Evolutionary conservation across 2,329 filamentous ascomycete genomes (phyloP).

Genomic region (Chrysoporthe puriensis): DNA sequence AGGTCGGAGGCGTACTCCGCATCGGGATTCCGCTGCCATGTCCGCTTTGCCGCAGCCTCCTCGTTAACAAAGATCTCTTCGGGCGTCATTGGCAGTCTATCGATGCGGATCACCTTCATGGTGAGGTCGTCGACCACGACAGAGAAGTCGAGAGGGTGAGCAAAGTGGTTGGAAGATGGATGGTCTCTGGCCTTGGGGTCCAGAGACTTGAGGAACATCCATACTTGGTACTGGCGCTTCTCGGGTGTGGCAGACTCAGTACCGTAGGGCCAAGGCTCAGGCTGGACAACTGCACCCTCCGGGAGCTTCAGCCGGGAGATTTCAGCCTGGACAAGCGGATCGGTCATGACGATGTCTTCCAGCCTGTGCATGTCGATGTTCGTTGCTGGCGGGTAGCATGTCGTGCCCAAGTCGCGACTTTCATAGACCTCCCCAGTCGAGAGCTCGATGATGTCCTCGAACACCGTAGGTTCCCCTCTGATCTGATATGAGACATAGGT

Average conservation of each 20-base stretch:
- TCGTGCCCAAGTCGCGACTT: slow-evolving; percentile 15
- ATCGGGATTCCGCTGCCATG: slow-evolving; percentile 42
- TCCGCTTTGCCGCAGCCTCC: slow-evolving; percentile 31
- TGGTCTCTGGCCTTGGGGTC: not conserved
- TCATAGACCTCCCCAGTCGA: slow-evolving; percentile 11
- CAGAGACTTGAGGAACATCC: slow-evolving; percentile 18
- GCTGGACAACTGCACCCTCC: slow-evolving; percentile 13
- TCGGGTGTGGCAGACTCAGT: slow-evolving; percentile 9
- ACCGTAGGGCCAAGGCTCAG: slow-evolving; percentile 22
- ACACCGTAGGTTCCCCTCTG: slow-evolving; percentile 20
- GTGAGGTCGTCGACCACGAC: slow-evolving; percentile 52
- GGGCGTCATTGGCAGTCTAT: slow-evolving; percentile 39
- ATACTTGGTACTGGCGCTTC: slow-evolving; percentile 16
- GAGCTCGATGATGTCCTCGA: slow-evolving; percentile 18
- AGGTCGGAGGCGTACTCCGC: slow-evolving; percentile 53
- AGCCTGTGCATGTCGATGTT: slow-evolving; percentile 24
- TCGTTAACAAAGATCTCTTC: slow-evolving; percentile 30
- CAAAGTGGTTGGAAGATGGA: slow-evolving; percentile 61
- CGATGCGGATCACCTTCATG: slow-evolving; percentile 50
- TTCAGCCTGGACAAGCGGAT: slow-evolving; percentile 16
- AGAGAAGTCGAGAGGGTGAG: slow-evolving; percentile 54
- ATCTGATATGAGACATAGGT: slow-evolving; percentile 24
- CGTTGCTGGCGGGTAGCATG: slow-evolving; percentile 21
- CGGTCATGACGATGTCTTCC: slow-evolving; percentile 15
- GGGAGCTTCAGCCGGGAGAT: slow-evolving; percentile 20